phyloP scores from a whole-genome alignment of 2,329 filamentous ascomycete genomes.

The Sporothrix pallida region DNA sequence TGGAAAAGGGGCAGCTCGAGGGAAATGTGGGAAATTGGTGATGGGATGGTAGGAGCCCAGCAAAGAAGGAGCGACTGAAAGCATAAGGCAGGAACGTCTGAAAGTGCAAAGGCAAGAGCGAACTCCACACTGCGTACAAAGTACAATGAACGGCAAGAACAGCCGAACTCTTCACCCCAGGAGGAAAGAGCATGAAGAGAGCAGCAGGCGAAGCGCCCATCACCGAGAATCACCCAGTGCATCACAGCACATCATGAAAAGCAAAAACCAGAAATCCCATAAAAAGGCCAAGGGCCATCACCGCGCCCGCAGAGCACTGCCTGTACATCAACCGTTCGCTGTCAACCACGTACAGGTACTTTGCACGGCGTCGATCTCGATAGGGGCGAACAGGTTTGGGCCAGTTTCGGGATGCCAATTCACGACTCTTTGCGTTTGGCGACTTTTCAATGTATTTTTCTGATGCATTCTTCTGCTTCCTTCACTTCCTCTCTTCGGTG shows the following conservation, averaged over 20 bases:
- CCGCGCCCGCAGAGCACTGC: too few species aligned
- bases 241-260: conserved; percentile 12
- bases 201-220: conserved; percentile 7
- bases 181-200: conserved; percentile 5
- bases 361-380: conserved; percentile 1
- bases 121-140: too few species aligned
- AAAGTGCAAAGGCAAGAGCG: too few species aligned
- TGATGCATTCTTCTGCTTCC: not conserved
- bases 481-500: not conserved
- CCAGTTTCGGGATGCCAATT: conserved; percentile 23
- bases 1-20: not conserved
- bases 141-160: not conserved
- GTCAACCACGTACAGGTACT: not conserved
- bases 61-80: not conserved
- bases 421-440: conserved; percentile 3
- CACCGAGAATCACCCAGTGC: conserved; percentile 14
- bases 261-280: not conserved
- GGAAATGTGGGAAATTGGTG: not conserved
- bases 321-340: too few species aligned
- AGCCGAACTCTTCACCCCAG: not conserved
- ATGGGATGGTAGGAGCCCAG: not conserved
- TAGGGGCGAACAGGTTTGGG: conserved; percentile 21
- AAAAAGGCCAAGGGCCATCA: not conserved
- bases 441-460: too few species aligned
- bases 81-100: too few species aligned